Evolutionary conservation across 257 asterid species (phyloP).

Genomic region (Solanum lycopersicoides): DNA sequence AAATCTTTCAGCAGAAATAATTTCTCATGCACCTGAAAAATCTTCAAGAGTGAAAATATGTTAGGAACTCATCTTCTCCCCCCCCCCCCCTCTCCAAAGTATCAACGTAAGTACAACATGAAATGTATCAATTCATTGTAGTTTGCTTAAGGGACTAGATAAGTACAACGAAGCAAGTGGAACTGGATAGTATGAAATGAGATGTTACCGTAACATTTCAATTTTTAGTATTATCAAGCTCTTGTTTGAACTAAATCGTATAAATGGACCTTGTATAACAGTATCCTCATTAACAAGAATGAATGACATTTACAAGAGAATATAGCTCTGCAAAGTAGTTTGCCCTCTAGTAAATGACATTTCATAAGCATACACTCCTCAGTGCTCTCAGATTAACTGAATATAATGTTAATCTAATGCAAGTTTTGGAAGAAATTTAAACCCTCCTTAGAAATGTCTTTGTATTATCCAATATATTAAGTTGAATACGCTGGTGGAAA

Average conservation of each 20-base stretch:
- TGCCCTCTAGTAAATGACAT: background rate
- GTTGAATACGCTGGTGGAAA: too few relatives aligned
- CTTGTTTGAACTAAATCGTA: background rate
- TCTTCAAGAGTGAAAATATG: background rate
- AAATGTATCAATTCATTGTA: background rate
- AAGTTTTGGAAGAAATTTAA: background rate
- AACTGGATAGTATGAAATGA: background rate
- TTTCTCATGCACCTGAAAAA: slow-evolving; percentile 81
- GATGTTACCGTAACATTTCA: background rate
- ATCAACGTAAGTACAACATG: background rate
- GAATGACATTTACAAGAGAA: background rate
- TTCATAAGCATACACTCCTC: background rate
- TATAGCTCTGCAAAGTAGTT: background rate
- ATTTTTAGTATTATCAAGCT: background rate
- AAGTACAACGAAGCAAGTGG: background rate
- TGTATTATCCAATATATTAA: too few relatives aligned
- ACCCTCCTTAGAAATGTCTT: background rate
- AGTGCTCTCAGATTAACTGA: background rate
- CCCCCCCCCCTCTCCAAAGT: background rate
- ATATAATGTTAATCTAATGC: background rate
- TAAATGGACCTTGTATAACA: background rate
- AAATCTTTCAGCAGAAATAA: slow-evolving; percentile 76
- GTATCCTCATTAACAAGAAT: background rate
- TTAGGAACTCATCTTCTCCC: background rate
- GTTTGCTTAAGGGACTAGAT: background rate